Base-by-base conservation (phyloP, 2,329 filamentous ascomycete species). In the Botrytis paeoniae region DNA sequence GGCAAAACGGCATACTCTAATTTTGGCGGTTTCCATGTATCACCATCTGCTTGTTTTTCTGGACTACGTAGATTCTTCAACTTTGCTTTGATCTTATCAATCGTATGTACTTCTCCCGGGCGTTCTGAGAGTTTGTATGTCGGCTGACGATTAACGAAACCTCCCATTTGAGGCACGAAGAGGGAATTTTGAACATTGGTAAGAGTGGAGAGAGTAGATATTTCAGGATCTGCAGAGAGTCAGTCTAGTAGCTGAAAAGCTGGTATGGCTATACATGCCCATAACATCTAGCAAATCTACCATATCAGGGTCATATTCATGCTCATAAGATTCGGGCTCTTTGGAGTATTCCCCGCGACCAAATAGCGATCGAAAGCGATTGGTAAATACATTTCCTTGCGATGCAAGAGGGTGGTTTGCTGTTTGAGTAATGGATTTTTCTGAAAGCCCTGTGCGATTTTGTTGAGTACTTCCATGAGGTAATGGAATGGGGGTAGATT, bases 101-200 rank as follows among this genome's bases (percentile, higher is more conserved):
- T 76, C 25, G 74, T 76, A 6, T 75, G 69, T 57, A 70, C 73
- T 43, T 78, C 76, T 59, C 71, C 57, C 22, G 70, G 43, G 22
- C 65, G 39, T 7, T 75, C 73, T 5, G 77, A 72, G 69, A 80
- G 51, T 73, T 74, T 71, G 51, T 78, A 76, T 32, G 75, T 62
- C n/a, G 76, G 73, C 74, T 91, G 86, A 60, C 93, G 88, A 78
- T 96, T 95, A 73, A 96, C 77, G 78, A 89, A 89, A 72, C 86
- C 84, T 62, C 93, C 93, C 25, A 97, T 84, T 73, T 94, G 91
- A 0, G 93, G 93, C 1, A 96, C 85, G 82, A 97, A 97, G 18
- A 97, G 88, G 0, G 93, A 95, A 80, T 97, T 97, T 79, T 97
- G 93, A 43, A 97, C 91, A 78, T 97, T 97, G 69, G 93, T 97